Evolutionary conservation across 257 asterid species (phyloP).

Genomic region (Anisodus acutangulus): DNA sequence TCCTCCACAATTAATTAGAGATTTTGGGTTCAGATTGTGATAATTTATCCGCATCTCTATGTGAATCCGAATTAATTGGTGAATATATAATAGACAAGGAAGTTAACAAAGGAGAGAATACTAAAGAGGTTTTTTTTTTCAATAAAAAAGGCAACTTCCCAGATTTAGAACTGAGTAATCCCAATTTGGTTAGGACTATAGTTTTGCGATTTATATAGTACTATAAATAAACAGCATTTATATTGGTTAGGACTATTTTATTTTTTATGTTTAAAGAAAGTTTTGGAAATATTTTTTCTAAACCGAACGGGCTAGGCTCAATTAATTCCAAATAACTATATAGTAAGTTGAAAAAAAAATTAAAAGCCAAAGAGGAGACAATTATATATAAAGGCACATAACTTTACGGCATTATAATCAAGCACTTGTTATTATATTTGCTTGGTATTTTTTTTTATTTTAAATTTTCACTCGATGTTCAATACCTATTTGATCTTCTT

Average conservation of each 20-base stretch:
- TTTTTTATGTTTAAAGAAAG: too few species aligned
- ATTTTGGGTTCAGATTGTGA: too few species aligned
- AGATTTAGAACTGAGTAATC: neutral
- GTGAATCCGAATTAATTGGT: too few species aligned
- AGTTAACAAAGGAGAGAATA: too few species aligned
- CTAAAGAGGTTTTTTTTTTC: too few species aligned
- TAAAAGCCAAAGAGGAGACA: neutral
- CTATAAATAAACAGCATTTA: neutral
- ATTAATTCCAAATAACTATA: too few species aligned
- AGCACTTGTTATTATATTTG: neutral
- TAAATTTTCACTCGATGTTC: neutral
- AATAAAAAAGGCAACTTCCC: neutral
- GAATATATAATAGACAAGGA: neutral
- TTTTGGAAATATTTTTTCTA: neutral
- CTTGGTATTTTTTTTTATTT: neutral
- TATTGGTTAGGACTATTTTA: too few species aligned
- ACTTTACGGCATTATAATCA: neutral
- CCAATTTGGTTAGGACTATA: neutral
- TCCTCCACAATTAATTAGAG: too few species aligned
- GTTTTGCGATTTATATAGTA: neutral
- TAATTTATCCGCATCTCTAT: neutral
- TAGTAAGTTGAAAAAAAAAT: neutral
- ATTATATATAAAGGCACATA: neutral
- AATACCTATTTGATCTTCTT: neutral
- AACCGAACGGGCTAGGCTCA: neutral